These are phyloP conservation scores for Chaetomium cochliodes DNA, from an alignment of 495 filamentous ascomycete species.

Conservation along the genomic window DNA sequence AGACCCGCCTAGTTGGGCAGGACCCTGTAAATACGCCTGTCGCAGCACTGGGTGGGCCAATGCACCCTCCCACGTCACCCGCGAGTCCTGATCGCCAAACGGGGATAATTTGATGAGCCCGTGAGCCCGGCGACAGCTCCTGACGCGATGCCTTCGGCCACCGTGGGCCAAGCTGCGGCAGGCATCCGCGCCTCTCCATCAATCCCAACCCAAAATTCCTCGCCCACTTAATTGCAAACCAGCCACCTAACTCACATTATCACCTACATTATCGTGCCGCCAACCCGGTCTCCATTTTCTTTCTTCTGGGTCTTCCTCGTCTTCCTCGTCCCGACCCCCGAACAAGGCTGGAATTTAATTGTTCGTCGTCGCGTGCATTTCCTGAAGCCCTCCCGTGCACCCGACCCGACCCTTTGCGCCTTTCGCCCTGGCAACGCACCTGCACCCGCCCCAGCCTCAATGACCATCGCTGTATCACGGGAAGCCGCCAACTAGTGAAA, in stretches of 20 bases:
- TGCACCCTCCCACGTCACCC: constrained; percentile 20
- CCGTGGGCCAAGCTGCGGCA: constrained; percentile 28
- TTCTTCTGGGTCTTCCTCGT: no score
- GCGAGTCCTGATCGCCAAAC: constrained; percentile 23
- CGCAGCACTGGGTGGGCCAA: neutral
- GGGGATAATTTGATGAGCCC: constrained; percentile 21
- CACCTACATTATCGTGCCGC: neutral
- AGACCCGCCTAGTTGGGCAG: neutral
- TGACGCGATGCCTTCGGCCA: constrained; percentile 34
- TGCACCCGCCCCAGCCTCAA: neutral
- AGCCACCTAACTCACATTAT: constrained; percentile 1
- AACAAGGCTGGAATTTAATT: constrained; percentile 12
- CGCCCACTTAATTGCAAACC: constrained; percentile 9
- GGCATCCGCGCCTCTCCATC: constrained; percentile 24
- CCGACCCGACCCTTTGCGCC: neutral
- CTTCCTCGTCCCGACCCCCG: neutral
- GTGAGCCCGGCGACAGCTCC: constrained; percentile 20
- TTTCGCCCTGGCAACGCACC: neutral
- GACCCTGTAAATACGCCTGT: no score
- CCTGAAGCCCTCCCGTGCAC: neutral
- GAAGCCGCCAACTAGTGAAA: neutral
- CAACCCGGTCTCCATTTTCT: constrained; percentile 1
- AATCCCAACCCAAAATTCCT: constrained; percentile 22
- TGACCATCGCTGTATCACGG: neutral
- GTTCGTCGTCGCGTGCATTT: neutral